phyloP scores from a whole-genome alignment of 179 eudicot genomes.

The Corrigiola litoralis region DNA sequence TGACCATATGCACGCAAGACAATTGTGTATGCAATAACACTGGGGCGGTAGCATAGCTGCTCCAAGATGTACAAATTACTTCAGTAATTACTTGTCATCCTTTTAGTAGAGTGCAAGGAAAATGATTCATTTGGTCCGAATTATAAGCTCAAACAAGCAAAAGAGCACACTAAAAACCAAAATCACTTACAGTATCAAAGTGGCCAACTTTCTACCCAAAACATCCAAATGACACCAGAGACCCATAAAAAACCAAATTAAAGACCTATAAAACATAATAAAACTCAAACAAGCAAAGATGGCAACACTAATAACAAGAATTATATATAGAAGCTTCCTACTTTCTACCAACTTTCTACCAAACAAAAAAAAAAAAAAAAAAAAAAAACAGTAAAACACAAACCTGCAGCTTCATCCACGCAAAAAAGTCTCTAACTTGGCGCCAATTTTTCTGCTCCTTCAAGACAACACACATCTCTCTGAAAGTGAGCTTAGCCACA shows the following conservation, averaged over 20 bases:
- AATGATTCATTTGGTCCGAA: too few species aligned
- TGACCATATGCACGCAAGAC: conserved; percentile 83
- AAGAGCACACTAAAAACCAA: background rate
- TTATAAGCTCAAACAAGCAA: background rate
- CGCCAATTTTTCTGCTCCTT: conserved; percentile 81
- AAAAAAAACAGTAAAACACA: background rate
- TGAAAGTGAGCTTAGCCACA: conserved; percentile 67
- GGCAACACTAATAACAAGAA: too few species aligned
- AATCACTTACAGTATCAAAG: too few species aligned
- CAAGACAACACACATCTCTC: conserved; percentile 87
- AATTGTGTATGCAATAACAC: conserved; percentile 79
- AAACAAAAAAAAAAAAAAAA: background rate
- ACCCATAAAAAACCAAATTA: background rate
- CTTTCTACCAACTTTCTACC: too few species aligned
- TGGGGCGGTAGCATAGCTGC: conserved; percentile 83
- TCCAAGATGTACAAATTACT: conserved; percentile 34
- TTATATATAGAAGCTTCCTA: too few species aligned
- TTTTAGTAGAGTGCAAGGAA: background rate
- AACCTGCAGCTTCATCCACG: conserved; percentile 97
- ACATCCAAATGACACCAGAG: background rate
- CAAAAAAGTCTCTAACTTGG: conserved; percentile 76
- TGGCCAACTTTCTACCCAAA: too few species aligned
- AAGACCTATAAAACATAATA: background rate
- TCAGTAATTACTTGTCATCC: conserved; percentile 15
- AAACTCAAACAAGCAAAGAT: background rate